phyloP scores from a whole-genome alignment of 192 early-diverging fungal genomes.

The Coemansia sp. region DNA sequence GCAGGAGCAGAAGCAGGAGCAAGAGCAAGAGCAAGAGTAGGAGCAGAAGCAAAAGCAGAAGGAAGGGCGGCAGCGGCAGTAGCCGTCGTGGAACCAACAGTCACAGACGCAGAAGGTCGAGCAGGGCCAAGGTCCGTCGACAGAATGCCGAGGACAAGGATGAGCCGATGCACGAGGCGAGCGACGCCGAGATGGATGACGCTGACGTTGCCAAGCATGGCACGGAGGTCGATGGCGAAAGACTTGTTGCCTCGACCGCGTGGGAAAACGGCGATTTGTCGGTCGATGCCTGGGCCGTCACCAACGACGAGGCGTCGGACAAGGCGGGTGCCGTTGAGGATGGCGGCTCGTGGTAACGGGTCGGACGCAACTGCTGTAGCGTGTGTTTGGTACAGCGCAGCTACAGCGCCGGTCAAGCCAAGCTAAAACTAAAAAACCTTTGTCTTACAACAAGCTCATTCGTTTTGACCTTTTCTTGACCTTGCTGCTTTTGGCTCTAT shows the following conservation, averaged over 20 bases:
- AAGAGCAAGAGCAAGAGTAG: not conserved
- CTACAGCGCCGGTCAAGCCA: too few species aligned
- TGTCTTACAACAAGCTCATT: too few species aligned
- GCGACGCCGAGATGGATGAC: not conserved
- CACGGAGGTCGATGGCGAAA: not conserved
- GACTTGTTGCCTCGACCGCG: not conserved
- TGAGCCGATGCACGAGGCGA: not conserved
- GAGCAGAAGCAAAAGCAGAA: conserved; percentile 13
- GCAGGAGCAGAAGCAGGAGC: conserved; percentile 19
- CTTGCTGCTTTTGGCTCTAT: too few species aligned
- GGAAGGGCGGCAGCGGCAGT: not conserved
- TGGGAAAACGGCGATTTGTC: not conserved
- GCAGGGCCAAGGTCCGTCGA: not conserved
- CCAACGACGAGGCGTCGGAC: not conserved
- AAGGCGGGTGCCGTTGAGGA: not conserved
- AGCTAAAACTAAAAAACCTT: too few species aligned
- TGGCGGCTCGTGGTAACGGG: conserved; percentile 3
- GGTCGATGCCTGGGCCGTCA: not conserved
- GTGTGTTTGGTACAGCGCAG: too few species aligned
- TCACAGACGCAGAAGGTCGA: not conserved
- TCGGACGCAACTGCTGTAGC: too few species aligned
- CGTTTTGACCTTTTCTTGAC: too few species aligned
- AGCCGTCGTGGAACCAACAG: not conserved
- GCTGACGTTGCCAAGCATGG: not conserved
- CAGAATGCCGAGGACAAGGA: not conserved